phyloP scores from a whole-genome alignment of 192 early-diverging fungal genomes.

The Phycomyces nitens region DNA sequence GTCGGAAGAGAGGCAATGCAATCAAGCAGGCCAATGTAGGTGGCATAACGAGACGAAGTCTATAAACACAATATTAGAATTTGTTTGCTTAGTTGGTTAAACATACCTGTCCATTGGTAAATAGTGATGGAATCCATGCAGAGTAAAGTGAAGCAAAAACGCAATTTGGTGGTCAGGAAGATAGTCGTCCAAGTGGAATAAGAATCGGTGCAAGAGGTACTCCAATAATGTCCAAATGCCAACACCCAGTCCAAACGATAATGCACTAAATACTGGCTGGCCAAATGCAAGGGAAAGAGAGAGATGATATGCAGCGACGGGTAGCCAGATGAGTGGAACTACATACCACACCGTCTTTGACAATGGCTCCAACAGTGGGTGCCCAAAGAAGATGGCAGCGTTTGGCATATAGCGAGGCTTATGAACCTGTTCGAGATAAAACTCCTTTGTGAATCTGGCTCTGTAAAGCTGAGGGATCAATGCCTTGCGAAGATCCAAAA shows the following conservation, averaged over 20 bases:
- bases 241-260: conserved; percentile 64
- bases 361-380: conserved; percentile 72
- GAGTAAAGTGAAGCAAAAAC: conserved; percentile 78
- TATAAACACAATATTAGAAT: conserved; percentile 16
- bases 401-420: conserved; percentile 75
- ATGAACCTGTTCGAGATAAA: conserved; percentile 90
- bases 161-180: conserved; percentile 81
- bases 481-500: conserved; percentile 80
- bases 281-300: conserved; percentile 33
- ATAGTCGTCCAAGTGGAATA: conserved; percentile 89
- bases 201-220: conserved; percentile 88
- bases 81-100: no score
- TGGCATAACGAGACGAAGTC: conserved; percentile 94
- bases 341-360: conserved; percentile 92
- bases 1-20: conserved; percentile 55
- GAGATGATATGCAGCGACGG: conserved; percentile 56
- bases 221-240: conserved; percentile 84
- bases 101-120: conserved; percentile 89
- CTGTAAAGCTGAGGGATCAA: conserved; percentile 78
- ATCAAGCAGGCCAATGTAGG: conserved; percentile 75
- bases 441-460: conserved; percentile 71
- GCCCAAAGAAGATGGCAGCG: conserved; percentile 83
- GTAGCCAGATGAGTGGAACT: conserved; percentile 86
- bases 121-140: conserved; percentile 96
- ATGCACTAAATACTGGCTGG: conserved; percentile 29